phyloP scores from a whole-genome alignment of 352 stramenopile genomes.

The Pythium rhizo-oryzae region DNA sequence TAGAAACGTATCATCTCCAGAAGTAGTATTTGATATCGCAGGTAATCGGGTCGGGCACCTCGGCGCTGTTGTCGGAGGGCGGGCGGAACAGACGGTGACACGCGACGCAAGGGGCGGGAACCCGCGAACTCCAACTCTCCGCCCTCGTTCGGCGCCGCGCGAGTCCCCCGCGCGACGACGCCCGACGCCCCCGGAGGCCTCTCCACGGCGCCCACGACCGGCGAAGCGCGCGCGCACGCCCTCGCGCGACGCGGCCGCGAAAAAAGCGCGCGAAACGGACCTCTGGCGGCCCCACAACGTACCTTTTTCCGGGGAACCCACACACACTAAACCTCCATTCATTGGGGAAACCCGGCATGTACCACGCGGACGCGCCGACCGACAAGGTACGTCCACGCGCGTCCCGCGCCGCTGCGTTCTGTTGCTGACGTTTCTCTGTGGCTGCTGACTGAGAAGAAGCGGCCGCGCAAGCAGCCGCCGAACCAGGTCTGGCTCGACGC shows the following conservation, averaged over 20 bases:
- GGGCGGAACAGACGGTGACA: slow-evolving; percentile 16
- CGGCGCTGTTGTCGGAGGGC: not conserved
- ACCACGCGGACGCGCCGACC: not conserved
- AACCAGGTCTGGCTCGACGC: slow-evolving; percentile 76
- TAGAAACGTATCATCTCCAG: not conserved
- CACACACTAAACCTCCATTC: not conserved
- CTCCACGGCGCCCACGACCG: too few relatives aligned
- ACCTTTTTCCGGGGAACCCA: not conserved
- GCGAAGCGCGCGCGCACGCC: not conserved
- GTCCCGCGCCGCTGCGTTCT: not conserved
- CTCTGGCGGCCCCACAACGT: not conserved
- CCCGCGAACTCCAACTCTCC: not conserved
- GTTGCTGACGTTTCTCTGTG: not conserved
- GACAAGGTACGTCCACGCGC: not conserved
- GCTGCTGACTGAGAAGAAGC: slow-evolving; percentile 16
- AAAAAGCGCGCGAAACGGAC: slow-evolving; percentile 7
- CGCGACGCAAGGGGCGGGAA: slow-evolving; percentile 13
- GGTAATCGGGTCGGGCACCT: not conserved
- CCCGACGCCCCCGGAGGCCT: not conserved
- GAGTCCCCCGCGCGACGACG: not conserved
- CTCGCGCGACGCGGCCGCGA: not conserved
- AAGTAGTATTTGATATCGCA: not conserved
- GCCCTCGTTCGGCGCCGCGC: too few relatives aligned
- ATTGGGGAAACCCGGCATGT: not conserved
- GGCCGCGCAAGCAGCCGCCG: slow-evolving; percentile 35